These are phyloP conservation scores for Hamigera avellanea DNA, from an alignment of 495 filamentous ascomycete genomes.

Conservation along the genomic window DNA sequence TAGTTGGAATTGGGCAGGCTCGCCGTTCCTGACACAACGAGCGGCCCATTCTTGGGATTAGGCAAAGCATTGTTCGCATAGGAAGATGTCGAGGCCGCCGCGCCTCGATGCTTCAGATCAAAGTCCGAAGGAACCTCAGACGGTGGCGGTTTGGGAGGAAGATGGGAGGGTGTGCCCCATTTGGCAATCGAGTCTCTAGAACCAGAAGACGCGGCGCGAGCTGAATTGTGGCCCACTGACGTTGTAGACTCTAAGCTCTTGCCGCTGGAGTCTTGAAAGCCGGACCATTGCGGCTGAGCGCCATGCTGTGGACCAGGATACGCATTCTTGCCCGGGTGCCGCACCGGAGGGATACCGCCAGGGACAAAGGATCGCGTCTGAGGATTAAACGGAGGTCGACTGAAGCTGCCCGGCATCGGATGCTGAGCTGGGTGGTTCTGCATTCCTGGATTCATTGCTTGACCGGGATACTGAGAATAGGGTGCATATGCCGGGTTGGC, in stretches of 20 bases:
- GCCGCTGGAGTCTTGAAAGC: conserved; percentile 21
- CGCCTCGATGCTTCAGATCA: conserved; percentile 24
- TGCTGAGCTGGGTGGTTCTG: conserved; percentile 48
- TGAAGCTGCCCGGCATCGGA: conserved; percentile 71
- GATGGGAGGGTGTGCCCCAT: conserved; percentile 43
- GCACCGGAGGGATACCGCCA: conserved; percentile 19
- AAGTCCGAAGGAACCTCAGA: conserved; percentile 37
- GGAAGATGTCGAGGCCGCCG: conserved; percentile 10
- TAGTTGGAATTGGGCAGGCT: conserved; percentile 16
- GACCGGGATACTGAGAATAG: conserved; percentile 65
- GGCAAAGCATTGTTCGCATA: conserved; percentile 14
- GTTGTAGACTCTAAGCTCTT: conserved; percentile 12
- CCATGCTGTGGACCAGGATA: conserved; percentile 17
- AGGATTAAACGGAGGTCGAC: conserved; percentile 78
- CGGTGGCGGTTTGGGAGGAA: conserved; percentile 44
- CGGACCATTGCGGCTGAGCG: conserved; percentile 20
- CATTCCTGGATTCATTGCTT: conserved; percentile 51
- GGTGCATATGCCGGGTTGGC: conserved; percentile 46
- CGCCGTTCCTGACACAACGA: conserved; percentile 32
- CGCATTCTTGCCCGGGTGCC: conserved; percentile 20
- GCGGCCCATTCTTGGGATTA: conserved; percentile 22
- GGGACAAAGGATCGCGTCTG: conserved; percentile 87
- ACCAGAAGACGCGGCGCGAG: conserved; percentile 12
- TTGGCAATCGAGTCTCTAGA: conserved; percentile 36
- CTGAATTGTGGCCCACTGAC: conserved; percentile 5